Base-by-base conservation (phyloP, 1,139 yeast species). In the Taphrina wiesneri region DNA sequence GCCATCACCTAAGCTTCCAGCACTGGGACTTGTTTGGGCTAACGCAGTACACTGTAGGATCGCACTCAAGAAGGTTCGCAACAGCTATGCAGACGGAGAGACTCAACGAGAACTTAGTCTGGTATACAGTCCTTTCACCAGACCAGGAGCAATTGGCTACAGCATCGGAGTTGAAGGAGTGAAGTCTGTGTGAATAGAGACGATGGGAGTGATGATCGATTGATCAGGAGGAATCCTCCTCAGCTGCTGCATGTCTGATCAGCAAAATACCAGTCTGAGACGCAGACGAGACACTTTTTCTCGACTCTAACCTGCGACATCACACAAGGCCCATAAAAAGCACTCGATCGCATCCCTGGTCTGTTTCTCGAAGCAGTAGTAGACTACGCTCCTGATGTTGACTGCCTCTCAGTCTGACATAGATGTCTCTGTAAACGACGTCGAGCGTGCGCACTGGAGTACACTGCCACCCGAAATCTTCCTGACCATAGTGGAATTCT, bases 1-100 rank as follows among this genome's bases (percentile, higher is more conserved):
- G n/a, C 23, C 30, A 23, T 54, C 62, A 3, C 61, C 62, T 13
- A 68, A 68, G 23, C 49, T 57, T 19, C 70, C 70, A 17, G 66
- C 70, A 25, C 61, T 68, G 19, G 70, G 70, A 15, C 39, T 67
- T 26, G 63, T 67, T 28, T 68, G 70, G 70, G 54, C 66, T 7
- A 66, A 66, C 32, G 62, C 62, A 4, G 60, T 65, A 21, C 65
- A 65, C 47, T 52, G 56, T 23, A 62, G 67, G 19, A 26, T 65
- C 13, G 59, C 64, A n/a, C 64, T 65, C 17, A 49, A 60, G 34
- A 41, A 45, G 15, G n/a, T 17, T 5, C 36, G 36, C 11, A 41
- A 32, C 21, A 13, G 36, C 30, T 26, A 32, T 13, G 36, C 28
- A 11, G 39, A 34, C 11, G 34, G 30, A 11, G 49, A n/a, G 32